Evolutionary conservation across 1,139 yeast species (phyloP).

Genomic region (Pichia sp.): DNA sequence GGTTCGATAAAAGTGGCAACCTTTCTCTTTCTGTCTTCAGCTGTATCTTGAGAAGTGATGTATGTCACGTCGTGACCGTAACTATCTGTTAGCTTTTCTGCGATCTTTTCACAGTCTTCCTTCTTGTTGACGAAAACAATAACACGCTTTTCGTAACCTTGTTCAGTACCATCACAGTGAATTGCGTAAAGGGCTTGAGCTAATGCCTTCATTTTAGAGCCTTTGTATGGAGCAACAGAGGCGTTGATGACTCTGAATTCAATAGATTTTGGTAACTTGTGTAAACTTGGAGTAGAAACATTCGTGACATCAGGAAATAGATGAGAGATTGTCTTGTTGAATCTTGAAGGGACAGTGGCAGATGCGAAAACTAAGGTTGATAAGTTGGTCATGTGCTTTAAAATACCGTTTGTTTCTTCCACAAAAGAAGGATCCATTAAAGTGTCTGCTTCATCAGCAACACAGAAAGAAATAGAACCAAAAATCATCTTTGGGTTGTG

Average conservation of each 20-base stretch:
- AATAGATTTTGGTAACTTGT: constrained; percentile 74
- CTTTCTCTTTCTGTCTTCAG: constrained; percentile 54
- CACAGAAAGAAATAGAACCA: constrained; percentile 51
- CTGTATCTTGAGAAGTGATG: constrained; percentile 62
- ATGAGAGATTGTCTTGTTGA: constrained; percentile 58
- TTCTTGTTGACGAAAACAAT: constrained; percentile 83
- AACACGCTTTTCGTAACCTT: constrained; percentile 74
- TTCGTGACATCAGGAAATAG: constrained; percentile 65
- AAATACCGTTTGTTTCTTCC: constrained; percentile 58
- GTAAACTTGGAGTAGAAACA: constrained; percentile 79
- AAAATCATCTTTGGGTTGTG: constrained; percentile 29
- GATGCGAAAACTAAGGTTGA: constrained; percentile 74
- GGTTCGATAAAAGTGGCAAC: constrained; percentile 64
- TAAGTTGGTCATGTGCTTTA: constrained; percentile 53
- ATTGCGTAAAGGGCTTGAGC: constrained; percentile 90
- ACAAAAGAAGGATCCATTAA: constrained; percentile 82
- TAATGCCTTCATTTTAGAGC: constrained; percentile 78
- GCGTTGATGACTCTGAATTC: constrained; percentile 77
- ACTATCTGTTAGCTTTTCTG: constrained; percentile 46
- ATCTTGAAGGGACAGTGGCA: constrained; percentile 85
- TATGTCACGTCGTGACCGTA: constrained; percentile 64
- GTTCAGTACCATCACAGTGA: constrained; percentile 78
- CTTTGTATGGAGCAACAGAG: constrained; percentile 70
- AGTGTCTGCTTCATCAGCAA: constrained; percentile 96
- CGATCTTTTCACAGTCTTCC: constrained; percentile 57